Conservation (phyloP, 768 basidiomycete genomes). For the Suillus subaureus region DNA sequence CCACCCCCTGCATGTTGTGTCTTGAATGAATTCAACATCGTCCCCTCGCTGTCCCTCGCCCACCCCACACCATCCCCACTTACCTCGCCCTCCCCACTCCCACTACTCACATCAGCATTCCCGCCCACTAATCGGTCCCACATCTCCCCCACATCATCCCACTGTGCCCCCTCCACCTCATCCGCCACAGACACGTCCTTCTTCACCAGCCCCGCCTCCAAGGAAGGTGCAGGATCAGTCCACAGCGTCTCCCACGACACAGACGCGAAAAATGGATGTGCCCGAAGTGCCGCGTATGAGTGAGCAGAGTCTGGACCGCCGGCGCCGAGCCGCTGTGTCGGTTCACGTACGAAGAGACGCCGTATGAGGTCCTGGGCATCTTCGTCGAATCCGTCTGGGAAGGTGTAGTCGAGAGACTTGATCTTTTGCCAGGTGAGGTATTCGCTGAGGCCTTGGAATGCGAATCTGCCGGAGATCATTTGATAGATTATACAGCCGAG, state of each 20-base stretch:
- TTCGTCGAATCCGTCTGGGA: constrained; percentile 84
- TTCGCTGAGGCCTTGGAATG: constrained; percentile 89
- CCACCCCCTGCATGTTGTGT: constrained; percentile 12
- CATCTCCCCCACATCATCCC: constrained; percentile 55
- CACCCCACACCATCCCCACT: constrained; percentile 51
- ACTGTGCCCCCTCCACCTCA: constrained; percentile 37
- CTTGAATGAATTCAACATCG: constrained; percentile 30
- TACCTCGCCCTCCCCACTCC: background rate
- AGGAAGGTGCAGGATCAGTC: constrained; percentile 58
- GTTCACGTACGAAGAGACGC: constrained; percentile 73
- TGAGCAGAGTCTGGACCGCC: constrained; percentile 40
- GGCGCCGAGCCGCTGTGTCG: constrained; percentile 61
- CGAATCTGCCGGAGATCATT: constrained; percentile 88
- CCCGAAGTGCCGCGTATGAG: constrained; percentile 51
- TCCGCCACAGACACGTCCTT: constrained; percentile 39
- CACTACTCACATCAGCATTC: constrained; percentile 14
- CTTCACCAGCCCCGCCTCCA: constrained; percentile 61
- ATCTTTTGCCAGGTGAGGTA: constrained; percentile 97
- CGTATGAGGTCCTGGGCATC: constrained; percentile 81
- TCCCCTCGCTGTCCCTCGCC: constrained; percentile 49
- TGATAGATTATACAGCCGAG: constrained; percentile 94
- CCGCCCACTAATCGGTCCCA: constrained; percentile 52
- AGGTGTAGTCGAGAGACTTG: constrained; percentile 82
- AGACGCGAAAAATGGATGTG: constrained; percentile 61
- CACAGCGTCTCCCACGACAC: constrained; percentile 68